These are phyloP conservation scores for Candida frijolesensis DNA, from an alignment of 1,139 yeast species.

Conservation along the genomic window DNA sequence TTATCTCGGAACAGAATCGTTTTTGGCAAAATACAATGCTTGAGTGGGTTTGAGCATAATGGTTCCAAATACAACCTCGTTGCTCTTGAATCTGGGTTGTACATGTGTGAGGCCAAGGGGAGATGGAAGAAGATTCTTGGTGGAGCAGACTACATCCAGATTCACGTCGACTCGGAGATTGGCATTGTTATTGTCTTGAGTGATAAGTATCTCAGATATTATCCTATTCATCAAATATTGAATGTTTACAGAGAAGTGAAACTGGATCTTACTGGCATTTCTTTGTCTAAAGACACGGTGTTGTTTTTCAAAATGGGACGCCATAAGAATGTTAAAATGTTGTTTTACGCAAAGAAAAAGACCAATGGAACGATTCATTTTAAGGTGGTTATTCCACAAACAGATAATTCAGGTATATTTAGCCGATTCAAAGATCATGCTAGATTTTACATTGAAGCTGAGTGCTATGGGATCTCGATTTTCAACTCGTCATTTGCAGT, in stretches of 20 bases:
- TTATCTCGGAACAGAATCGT: conserved; percentile 27
- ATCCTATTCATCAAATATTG: conserved; percentile 52
- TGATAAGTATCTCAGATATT: conserved; percentile 61
- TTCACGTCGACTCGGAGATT: conserved; percentile 60
- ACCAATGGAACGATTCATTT: conserved; percentile 50
- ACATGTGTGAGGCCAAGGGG: conserved; percentile 50
- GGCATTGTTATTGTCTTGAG: conserved; percentile 62
- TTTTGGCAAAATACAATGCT: conserved; percentile 30
- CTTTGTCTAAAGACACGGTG: conserved; percentile 42
- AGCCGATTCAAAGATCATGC: conserved; percentile 53
- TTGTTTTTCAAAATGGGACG: conserved; percentile 62
- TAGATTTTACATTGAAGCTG: conserved; percentile 52
- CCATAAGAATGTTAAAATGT: conserved; percentile 60
- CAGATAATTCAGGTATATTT: conserved; percentile 52
- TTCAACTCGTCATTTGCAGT: conserved; percentile 67
- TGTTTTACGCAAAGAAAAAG: conserved; percentile 55
- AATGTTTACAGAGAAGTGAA: conserved; percentile 39
- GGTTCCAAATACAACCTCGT: conserved; percentile 30
- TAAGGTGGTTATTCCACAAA: conserved; percentile 52
- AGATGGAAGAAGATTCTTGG: conserved; percentile 66
- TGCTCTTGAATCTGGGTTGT: conserved; percentile 43
- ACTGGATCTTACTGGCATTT: conserved; percentile 31
- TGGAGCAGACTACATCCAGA: conserved; percentile 55
- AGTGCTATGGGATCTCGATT: conserved; percentile 56
- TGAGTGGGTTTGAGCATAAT: conserved; percentile 29